Percentiles rank a stretch among this genome's conserved stretches.
These are phyloP conservation scores for Fusarium buxicola DNA, from an alignment of 2,329 filamentous ascomycete species.

Conservation along the genomic window DNA sequence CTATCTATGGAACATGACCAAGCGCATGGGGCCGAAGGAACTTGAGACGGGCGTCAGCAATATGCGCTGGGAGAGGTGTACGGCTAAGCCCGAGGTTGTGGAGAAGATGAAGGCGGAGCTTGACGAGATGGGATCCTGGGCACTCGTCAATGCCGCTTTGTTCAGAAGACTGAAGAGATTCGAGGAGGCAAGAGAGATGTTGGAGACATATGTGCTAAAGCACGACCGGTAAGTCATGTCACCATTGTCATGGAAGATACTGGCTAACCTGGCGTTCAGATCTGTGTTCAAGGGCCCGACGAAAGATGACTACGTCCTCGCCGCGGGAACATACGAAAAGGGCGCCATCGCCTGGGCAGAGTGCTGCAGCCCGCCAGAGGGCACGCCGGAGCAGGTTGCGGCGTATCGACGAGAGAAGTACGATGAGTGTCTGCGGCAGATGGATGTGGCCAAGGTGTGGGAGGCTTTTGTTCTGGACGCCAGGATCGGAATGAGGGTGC, in stretches of 20 bases:
- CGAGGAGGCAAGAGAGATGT: slow-evolving; percentile 71
- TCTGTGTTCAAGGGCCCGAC: slow-evolving; percentile 67
- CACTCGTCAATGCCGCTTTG: slow-evolving; percentile 74
- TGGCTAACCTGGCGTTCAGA: slow-evolving; percentile 50
- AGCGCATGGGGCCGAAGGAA: slow-evolving; percentile 77
- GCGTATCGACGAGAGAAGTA: slow-evolving; percentile 61
- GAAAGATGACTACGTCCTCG: slow-evolving; percentile 77
- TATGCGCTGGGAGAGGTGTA: slow-evolving; percentile 75
- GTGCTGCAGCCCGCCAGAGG: slow-evolving; percentile 56
- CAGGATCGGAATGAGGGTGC: slow-evolving; percentile 78
- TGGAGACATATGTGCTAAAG: slow-evolving; percentile 73
- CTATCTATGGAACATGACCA: slow-evolving; percentile 92
- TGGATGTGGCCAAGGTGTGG: slow-evolving; percentile 77
- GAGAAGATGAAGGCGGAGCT: slow-evolving; percentile 62
- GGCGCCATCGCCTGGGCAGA: slow-evolving; percentile 85
- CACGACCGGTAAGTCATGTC: slow-evolving; percentile 67
- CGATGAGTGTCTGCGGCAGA: slow-evolving; percentile 70
- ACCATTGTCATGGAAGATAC: neutral
- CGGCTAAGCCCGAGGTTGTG: slow-evolving; percentile 55
- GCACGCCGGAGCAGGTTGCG: slow-evolving; percentile 48
- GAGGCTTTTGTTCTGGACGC: slow-evolving; percentile 79
- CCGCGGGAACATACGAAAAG: slow-evolving; percentile 87
- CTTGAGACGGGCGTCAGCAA: slow-evolving; percentile 71
- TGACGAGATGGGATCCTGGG: slow-evolving; percentile 73
- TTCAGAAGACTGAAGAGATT: slow-evolving; percentile 71